A percentile compares a stretch with the other conserved stretches of the same genome.
Evolutionary conservation across 2,329 filamentous ascomycete genomes (phyloP).

Genomic region (Penicillium sp.): DNA sequence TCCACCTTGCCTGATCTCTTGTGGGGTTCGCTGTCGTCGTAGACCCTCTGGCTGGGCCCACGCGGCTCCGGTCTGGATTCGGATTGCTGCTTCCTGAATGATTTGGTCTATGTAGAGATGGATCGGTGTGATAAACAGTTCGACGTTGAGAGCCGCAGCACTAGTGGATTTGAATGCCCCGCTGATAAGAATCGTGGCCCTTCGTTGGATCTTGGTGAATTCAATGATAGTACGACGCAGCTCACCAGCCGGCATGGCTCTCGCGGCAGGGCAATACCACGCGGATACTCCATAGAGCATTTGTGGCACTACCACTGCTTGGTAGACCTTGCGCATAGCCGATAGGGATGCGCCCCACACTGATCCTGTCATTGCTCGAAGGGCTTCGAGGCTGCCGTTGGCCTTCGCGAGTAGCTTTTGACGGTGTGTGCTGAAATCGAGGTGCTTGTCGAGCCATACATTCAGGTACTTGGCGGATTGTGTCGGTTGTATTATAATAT

Average conservation of each 20-base stretch:
- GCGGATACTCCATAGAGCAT: not conserved
- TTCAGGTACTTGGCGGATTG: conserved; percentile 14
- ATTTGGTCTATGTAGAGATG: no score
- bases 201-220: not conserved
- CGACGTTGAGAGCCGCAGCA: no score
- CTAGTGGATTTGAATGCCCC: not conserved
- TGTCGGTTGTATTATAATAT: not conserved
- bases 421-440: conserved; percentile 7
- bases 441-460: conserved; percentile 14
- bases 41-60: no score
- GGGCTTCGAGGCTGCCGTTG: conserved; percentile 1
- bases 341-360: conserved; percentile 9
- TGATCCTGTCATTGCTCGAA: conserved; percentile 7
- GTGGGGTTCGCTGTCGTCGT: no score
- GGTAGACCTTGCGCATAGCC: not conserved
- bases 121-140: no score
- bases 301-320: no score
- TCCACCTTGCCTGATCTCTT: no score
- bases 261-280: not conserved
- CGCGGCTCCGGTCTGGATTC: no score
- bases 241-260: not conserved
- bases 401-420: conserved; percentile 15
- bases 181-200: not conserved
- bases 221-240: not conserved
- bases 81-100: no score